These are phyloP conservation scores for Aspergillus funiculosus DNA, from an alignment of 495 filamentous ascomycete genomes.

Conservation along the genomic window DNA sequence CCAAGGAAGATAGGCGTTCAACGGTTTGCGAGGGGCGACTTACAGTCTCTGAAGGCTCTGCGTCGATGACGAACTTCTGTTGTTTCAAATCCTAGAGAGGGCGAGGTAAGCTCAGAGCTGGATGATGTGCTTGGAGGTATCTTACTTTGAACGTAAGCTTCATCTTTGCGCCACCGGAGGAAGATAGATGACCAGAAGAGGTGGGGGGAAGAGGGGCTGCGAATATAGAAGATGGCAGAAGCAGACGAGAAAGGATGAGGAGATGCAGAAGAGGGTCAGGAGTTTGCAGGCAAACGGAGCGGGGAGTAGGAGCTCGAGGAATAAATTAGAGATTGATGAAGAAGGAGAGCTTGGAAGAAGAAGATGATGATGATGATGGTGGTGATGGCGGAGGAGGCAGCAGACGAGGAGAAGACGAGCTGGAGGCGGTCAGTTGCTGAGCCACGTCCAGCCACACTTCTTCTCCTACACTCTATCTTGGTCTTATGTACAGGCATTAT, in stretches of 20 bases:
- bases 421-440: slow-evolving; percentile 19
- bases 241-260: background rate
- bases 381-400: slow-evolving; percentile 15
- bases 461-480: background rate
- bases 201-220: slow-evolving; percentile 11
- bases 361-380: slow-evolving; percentile 18
- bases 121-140: slow-evolving; percentile 13
- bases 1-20: slow-evolving; percentile 7
- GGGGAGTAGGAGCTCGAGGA: no score
- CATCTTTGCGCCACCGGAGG: slow-evolving; percentile 51
- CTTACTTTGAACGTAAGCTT: slow-evolving; percentile 79
- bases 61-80: slow-evolving; percentile 93
- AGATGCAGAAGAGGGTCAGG: background rate
- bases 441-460: background rate
- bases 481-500: no score
- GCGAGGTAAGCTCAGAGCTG: slow-evolving; percentile 14
- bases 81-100: slow-evolving; percentile 81
- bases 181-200: slow-evolving; percentile 16
- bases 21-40: slow-evolving; percentile 26
- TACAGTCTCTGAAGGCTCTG: slow-evolving; percentile 89
- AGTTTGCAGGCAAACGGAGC: slow-evolving; percentile 2
- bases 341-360: no score
- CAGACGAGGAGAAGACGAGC: slow-evolving; percentile 11
- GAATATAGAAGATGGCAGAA: background rate
- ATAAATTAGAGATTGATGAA: no score